Conservation (phyloP, 2,329 filamentous ascomycete species). For the Fusarium tanahbumbuense region DNA sequence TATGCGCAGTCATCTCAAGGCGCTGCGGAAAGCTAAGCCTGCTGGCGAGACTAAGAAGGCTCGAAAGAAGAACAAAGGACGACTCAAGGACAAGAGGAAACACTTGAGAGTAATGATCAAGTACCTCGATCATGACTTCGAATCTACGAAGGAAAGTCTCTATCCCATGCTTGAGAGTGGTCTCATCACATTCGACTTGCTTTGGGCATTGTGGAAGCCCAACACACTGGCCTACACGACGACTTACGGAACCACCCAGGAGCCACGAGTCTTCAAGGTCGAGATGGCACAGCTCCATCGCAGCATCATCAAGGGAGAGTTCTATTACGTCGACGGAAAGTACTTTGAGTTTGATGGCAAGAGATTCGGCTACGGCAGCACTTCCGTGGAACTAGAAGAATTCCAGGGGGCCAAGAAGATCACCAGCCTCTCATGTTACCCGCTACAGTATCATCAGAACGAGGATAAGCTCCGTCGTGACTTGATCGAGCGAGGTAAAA, state of each 20-base stretch:
- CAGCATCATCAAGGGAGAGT: conserved; percentile 77
- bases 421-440: conserved; percentile 79
- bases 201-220: conserved; percentile 92
- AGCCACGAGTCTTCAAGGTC: conserved; percentile 85
- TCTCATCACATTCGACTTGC: conserved; percentile 86
- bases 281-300: conserved; percentile 78
- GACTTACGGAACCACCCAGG: conserved; percentile 80
- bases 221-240: conserved; percentile 82
- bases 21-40: conserved; percentile 69
- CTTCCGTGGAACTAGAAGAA: conserved; percentile 74
- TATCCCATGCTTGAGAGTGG: conserved; percentile 84
- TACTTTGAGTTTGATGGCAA: conserved; percentile 94
- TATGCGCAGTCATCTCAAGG: conserved; percentile 72
- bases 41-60: conserved; percentile 63
- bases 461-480: conserved; percentile 71
- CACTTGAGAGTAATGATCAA: conserved; percentile 79
- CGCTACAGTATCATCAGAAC: conserved; percentile 82
- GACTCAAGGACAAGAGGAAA: conserved; percentile 66
- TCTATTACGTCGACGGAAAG: conserved; percentile 79
- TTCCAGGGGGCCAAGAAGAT: conserved; percentile 90
- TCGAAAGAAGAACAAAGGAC: conserved; percentile 70
- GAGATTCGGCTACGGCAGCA: conserved; percentile 79
- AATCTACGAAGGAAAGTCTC: conserved; percentile 78
- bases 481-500: conserved; percentile 84
- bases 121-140: conserved; percentile 86